phyloP scores from a whole-genome alignment of 164 flowering plant species.

The Liriodendron chinense region DNA sequence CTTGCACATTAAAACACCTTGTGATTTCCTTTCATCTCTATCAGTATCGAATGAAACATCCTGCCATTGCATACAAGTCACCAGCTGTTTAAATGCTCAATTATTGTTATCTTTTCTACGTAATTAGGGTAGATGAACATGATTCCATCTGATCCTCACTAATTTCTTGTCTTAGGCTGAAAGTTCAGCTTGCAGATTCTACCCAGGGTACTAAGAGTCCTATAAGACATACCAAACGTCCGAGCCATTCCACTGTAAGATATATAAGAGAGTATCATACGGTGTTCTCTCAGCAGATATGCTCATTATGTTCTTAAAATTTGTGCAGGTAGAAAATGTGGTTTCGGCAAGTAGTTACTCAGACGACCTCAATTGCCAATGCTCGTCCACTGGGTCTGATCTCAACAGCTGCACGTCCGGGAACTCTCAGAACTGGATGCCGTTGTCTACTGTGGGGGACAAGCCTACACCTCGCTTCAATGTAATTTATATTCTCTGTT shows the following conservation, averaged over 20 bases:
- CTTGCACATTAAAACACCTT: too few relatives aligned
- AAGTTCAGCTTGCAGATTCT: conserved; percentile 83
- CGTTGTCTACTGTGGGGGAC: conserved; percentile 75
- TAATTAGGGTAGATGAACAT: background rate
- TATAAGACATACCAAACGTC: conserved; percentile 55
- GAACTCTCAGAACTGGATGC: conserved; percentile 84
- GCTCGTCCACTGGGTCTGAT: conserved; percentile 42
- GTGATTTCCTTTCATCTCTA: too few relatives aligned
- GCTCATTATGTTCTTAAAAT: conserved; percentile 12
- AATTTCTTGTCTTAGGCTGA: conserved; percentile 45
- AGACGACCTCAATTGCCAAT: conserved; percentile 50
- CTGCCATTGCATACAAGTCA: too few relatives aligned
- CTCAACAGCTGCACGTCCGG: conserved; percentile 42
- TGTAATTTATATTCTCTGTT: conserved; percentile 31
- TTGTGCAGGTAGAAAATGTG: conserved; percentile 47
- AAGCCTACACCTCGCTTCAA: conserved; percentile 83
- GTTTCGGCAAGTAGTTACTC: conserved; percentile 26
- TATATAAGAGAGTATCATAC: background rate
- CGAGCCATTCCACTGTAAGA: conserved; percentile 51
- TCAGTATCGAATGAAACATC: too few relatives aligned
- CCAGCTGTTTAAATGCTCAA: too few relatives aligned
- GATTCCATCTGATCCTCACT: background rate
- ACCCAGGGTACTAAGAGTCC: conserved; percentile 82
- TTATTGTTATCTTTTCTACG: background rate
- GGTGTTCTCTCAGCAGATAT: background rate